Evolutionary conservation across 2,329 filamentous ascomycete genomes (phyloP).

Genomic region (Botrytis byssoidea): DNA sequence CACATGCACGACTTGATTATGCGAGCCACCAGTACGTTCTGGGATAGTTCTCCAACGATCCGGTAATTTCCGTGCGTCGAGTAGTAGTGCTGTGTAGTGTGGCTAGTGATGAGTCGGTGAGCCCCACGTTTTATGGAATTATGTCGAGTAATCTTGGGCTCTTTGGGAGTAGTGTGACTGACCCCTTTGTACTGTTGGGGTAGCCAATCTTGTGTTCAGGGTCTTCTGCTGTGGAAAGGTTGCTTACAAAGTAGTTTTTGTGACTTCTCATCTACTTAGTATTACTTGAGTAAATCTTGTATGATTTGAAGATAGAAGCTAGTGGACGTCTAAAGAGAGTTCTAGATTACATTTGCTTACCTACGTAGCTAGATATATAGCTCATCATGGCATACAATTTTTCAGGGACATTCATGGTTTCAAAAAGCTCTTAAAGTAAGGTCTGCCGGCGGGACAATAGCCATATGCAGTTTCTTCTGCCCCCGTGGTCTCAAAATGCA

Average conservation of each 20-base stretch:
- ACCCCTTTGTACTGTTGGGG: background rate
- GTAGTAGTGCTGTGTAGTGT: background rate
- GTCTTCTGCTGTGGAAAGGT: background rate
- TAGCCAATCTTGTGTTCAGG: no score
- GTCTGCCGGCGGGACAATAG: background rate
- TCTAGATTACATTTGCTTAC: background rate
- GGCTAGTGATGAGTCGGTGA: background rate
- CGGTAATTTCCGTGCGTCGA: background rate
- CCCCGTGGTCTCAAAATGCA: background rate
- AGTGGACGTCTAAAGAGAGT: background rate
- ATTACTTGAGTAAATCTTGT: background rate
- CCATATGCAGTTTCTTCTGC: background rate
- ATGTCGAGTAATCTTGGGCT: background rate
- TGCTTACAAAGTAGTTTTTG: background rate
- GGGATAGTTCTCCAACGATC: background rate
- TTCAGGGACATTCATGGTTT: background rate
- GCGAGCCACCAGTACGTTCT: background rate
- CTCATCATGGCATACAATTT: background rate
- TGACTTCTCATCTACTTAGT: background rate
- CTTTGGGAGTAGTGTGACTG: background rate
- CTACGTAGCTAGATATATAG: background rate
- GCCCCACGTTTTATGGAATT: background rate
- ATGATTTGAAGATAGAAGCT: background rate
- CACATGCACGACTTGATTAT: conserved; percentile 1
- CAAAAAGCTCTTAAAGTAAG: background rate